Evolutionary conservation across 352 stramenopile species (phyloP).

Genomic region (Phytophthora sojae): DNA sequence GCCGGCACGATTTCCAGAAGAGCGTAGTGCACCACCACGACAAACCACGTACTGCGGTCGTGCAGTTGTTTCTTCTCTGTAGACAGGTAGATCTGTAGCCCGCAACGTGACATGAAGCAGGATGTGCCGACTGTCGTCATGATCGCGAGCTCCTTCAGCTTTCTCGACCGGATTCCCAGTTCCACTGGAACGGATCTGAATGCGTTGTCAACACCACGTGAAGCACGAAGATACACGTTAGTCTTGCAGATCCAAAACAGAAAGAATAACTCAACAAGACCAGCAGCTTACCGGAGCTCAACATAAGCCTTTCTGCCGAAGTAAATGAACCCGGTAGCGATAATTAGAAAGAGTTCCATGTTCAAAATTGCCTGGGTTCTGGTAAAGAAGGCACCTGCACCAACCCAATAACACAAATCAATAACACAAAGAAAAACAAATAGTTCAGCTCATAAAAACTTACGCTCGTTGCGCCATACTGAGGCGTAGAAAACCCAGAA

Average conservation of each 20-base stretch:
- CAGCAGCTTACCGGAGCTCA: constrained; percentile 62
- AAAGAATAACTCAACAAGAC: background rate
- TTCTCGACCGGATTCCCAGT: constrained; percentile 80
- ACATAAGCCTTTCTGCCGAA: constrained; percentile 85
- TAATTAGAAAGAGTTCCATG: constrained; percentile 81
- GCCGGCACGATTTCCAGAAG: constrained; percentile 83
- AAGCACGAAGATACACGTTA: background rate
- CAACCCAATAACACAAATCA: background rate
- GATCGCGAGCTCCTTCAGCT: constrained; percentile 81
- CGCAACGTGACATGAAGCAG: constrained; percentile 81
- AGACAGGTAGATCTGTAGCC: constrained; percentile 74
- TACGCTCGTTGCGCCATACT: constrained; percentile 76
- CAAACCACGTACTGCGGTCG: constrained; percentile 77
- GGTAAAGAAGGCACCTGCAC: constrained; percentile 80
- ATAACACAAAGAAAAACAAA: background rate
- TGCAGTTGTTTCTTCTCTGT: constrained; percentile 79
- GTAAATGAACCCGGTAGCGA: constrained; percentile 79
- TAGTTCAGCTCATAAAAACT: constrained; percentile 16
- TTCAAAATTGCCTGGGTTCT: constrained; percentile 82
- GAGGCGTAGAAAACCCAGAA: constrained; percentile 88
- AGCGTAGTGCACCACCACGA: constrained; percentile 85
- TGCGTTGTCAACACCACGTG: background rate
- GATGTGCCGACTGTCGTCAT: constrained; percentile 88
- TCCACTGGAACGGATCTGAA: constrained; percentile 83
- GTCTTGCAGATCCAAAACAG: background rate